Evolutionary conservation across 352 stramenopile genomes (phyloP), one percentile per base, ranked within the genome.

Genomic region (Phytophthora citrophthora): DNA sequence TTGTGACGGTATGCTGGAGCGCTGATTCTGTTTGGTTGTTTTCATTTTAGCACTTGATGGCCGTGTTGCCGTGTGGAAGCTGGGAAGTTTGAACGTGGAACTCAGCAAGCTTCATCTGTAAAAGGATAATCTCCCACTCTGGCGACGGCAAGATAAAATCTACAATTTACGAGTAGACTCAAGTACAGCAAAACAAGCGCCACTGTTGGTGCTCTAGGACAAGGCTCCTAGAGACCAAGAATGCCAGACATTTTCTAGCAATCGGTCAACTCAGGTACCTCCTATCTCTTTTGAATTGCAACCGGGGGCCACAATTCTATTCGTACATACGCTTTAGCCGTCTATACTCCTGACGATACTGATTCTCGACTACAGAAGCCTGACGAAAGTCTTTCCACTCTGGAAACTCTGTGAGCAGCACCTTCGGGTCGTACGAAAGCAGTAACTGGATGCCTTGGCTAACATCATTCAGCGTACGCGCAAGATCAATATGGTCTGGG

Each of bases 311-410:
- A 70, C 38, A 61, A 59, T 39, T 72, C 68, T 89, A 94, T 81
- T 94, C 88, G 72, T 98, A 98, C 62, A 98, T 71, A 38, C 58
- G 66, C 64, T 97, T 97, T 68, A 98, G 94, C 12, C 92, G 85
- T 61, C 85, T 79, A 65, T 97, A 97, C 59, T 98, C 90, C 54
- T 93, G 87, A 20, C 91, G 81, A 70, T 89, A 96, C 53, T 90
- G 63, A 67, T 91, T 89, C 68, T 98, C 95, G 50, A 97, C 83
- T 24, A 90, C 71, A 8, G 91, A 97, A 12, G 92, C 96, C 31
- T 96, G 74, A 15, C 88, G 83, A 38, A 98, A 93, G 48, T 90
- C 90, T 55, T 81, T 78, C 81, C 92, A 95, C 55, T 93, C 89
- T 0, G 84, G 69, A 23, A 98, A 90, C 54, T 95, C 86, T 10